phyloP scores from a whole-genome alignment of 345 rosid species.

The Noccaea bulbosa region DNA sequence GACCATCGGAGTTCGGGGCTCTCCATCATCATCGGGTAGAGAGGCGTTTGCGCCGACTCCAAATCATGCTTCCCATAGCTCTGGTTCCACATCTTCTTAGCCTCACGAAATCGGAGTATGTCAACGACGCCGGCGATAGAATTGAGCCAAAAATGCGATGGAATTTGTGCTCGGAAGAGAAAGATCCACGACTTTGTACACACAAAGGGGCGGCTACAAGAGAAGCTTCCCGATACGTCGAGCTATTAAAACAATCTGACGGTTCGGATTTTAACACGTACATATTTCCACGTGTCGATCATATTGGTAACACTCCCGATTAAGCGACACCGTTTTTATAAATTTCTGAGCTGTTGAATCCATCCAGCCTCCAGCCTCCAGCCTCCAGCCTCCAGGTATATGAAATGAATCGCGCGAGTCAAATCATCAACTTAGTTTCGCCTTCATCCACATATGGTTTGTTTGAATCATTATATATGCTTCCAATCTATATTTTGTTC shows the following conservation, averaged over 20 bases:
- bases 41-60: slow-evolving; percentile 73
- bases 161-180: background rate
- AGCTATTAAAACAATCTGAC: background rate
- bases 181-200: background rate
- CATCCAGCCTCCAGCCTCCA: too few species aligned
- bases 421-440: too few species aligned
- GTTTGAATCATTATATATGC: too few species aligned
- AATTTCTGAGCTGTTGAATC: too few species aligned
- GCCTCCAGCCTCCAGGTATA: too few species aligned
- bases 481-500: too few species aligned
- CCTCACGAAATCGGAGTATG: background rate
- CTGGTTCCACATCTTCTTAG: slow-evolving; percentile 57
- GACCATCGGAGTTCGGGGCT: slow-evolving; percentile 89
- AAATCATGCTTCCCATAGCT: slow-evolving; percentile 56
- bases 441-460: too few species aligned
- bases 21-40: slow-evolving; percentile 89
- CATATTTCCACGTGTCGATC: background rate
- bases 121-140: background rate
- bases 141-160: background rate
- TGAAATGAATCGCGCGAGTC: too few species aligned
- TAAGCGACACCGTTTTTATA: too few species aligned
- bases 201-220: background rate
- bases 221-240: slow-evolving; percentile 38
- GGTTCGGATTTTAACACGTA: slow-evolving; percentile 23
- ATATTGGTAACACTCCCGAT: background rate